Conservation (phyloP, 805 yeast species). For the Naumovozyma dairenensis region DNA sequence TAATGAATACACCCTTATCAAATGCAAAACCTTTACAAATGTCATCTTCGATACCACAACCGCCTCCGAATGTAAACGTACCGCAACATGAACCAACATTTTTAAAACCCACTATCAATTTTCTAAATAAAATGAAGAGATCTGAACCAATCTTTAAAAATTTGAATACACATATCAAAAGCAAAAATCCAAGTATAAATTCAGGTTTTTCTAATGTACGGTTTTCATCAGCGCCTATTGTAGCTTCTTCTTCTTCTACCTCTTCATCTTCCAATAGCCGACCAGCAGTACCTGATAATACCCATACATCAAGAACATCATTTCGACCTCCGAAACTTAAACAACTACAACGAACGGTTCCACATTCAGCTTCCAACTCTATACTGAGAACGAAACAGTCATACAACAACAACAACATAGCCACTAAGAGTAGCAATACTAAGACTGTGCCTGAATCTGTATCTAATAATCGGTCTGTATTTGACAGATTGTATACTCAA, state of each 20-base stretch:
- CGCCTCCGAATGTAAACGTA: no score
- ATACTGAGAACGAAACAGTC: neutral
- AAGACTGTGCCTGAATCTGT: no score
- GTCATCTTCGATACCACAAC: no score
- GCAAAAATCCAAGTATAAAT: neutral
- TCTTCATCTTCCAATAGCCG: neutral
- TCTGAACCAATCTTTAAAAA: neutral
- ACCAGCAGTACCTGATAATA: no score
- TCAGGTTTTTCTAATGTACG: neutral
- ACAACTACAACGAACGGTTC: neutral
- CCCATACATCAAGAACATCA: neutral
- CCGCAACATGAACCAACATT: slow-evolving; percentile 19
- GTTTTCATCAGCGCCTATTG: neutral
- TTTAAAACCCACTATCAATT: slow-evolving; percentile 19
- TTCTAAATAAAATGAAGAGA: slow-evolving; percentile 11
- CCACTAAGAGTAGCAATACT: slow-evolving; percentile 1
- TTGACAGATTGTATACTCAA: slow-evolving; percentile 20
- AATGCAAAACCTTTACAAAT: slow-evolving; percentile 11
- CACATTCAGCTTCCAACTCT: neutral
- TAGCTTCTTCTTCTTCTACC: neutral
- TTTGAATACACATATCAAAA: neutral
- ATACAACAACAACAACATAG: neutral
- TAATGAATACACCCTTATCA: slow-evolving; percentile 14
- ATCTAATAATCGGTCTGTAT: no score
- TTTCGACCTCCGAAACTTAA: neutral